Base-by-base conservation (phyloP, 2,329 filamentous ascomycete genomes). In the Talaromyces sp. region DNA sequence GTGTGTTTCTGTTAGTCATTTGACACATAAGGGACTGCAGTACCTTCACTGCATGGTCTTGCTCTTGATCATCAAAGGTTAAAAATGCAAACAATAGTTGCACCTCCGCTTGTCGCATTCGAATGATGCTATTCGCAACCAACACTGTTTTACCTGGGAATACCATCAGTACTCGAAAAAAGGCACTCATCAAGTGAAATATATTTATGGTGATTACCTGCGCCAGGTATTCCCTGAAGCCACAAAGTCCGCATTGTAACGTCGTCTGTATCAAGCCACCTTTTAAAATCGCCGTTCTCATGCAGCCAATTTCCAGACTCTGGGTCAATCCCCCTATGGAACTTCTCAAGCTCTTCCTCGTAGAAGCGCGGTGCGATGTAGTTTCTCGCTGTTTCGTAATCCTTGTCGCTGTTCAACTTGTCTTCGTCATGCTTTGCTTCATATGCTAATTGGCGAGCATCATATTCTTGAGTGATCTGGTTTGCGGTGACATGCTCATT, bases 21-120 rank as follows among this genome's bases (percentile, higher is more conserved):
- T 52, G 49, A 52, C 49, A 52, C 49, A 52, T 52, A 52, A 52
- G 49, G 49, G 49, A 52, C 29, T 52, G 49, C 49, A 52, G 49
- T 27, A 52, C 49, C 49, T 52, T 52, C 49, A 52, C 49, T 52
- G 49, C 49, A 52, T 52, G 49, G 49, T 52, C 49, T 52, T 52
- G 49, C 49, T 52, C 49, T 52, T 52, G 13, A 52, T 52, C 49
- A 52, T 52, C 49, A 52, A 52, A 27, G 49, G 49, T 52, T 29
- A 52, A 52, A 52, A 52, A 52, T 52, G 49, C 49, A 52, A 52
- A 52, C 49, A 52, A 52, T 52, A 52, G 49, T 52, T 52, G 49
- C 24, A 17, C 49, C 49, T 52, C 49, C 49, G 49, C 49, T 24
- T 52, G 49, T 24, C 49, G 19, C 49, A 52, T 52, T 52, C 49